phyloP scores from a whole-genome alignment of 805 yeast species.

The Saturnispora besseyi region DNA sequence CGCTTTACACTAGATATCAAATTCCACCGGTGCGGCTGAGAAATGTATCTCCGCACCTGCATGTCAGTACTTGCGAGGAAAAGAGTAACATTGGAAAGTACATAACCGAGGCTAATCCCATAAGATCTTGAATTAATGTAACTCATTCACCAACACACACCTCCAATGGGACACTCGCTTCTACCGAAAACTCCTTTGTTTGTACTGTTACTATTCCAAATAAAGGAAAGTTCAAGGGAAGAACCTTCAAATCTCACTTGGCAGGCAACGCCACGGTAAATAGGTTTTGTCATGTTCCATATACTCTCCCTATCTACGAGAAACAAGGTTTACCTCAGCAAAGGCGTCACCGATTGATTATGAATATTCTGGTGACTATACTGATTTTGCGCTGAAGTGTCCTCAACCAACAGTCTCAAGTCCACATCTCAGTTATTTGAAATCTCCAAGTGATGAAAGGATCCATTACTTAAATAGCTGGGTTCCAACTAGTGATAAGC shows the following conservation, averaged over 20 bases:
- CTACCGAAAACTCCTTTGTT: slow-evolving; percentile 18
- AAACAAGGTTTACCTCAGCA: slow-evolving; percentile 26
- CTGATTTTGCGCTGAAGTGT: slow-evolving; percentile 27
- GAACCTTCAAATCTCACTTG: slow-evolving; percentile 15
- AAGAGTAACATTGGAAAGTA: background rate
- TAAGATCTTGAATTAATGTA: background rate
- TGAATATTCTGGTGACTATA: slow-evolving; percentile 33
- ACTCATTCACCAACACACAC: no score
- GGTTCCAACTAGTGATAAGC: slow-evolving; percentile 28
- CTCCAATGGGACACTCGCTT: slow-evolving; percentile 19
- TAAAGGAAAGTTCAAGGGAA: slow-evolving; percentile 25
- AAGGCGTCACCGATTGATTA: slow-evolving; percentile 25
- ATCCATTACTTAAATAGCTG: slow-evolving; percentile 31
- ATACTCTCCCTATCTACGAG: slow-evolving; percentile 27
- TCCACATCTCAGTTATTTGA: slow-evolving; percentile 16
- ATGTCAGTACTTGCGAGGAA: background rate
- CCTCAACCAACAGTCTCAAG: slow-evolving; percentile 32
- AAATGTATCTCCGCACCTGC: background rate
- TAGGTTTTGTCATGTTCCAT: slow-evolving; percentile 28
- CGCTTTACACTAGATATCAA: background rate
- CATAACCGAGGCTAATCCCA: background rate
- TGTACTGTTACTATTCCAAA: slow-evolving; percentile 16
- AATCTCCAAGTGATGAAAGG: slow-evolving; percentile 28
- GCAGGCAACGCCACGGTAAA: slow-evolving; percentile 18
- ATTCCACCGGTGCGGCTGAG: background rate